Evolutionary conservation across 805 yeast species (phyloP), one percentile per base, ranked within the genome.

Genomic region (Starmerella vitae): DNA sequence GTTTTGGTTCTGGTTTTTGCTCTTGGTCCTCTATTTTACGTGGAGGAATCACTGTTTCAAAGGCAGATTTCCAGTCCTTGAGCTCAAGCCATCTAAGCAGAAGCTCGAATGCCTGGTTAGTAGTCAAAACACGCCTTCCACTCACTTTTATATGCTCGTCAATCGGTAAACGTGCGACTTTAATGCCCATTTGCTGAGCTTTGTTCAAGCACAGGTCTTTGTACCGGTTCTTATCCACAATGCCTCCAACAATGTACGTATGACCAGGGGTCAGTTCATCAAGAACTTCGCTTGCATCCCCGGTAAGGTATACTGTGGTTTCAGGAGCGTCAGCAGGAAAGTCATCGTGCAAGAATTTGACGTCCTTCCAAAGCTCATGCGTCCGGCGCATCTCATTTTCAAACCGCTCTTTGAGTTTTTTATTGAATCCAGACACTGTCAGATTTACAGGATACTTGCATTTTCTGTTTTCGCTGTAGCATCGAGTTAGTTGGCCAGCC

Each of bases 191-290:
- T 42, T 66, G 62, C 47, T 75, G 68, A 1, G 97, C 97, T 58
- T 86, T 91, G 46, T 79, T 69, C 34, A 72, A 67, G 57, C 98
- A 88, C 25, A 88, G 59, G 46, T 68, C 66, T 59, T 83, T 82
- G 62, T 85, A 78, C 50, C 97, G 71, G 43, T 93, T 93, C 58
- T 88, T 88, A 58, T 88, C 98, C 3, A 88, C 97, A 41, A 88
- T 88, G 0, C 97, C 98, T 8, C 98, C 98, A 36, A 88, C 75
- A 31, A 88, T 73, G 50, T 88, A 88, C 0, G 93, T 81, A 55
- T 68, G 65, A 3, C 78, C 81, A 4, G 74, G 72, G 44, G 77
- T 74, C 38, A 88, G 63, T 20, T 65, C 71, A 9, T 69, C 72
- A 26, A 91, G 52, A 18, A 66, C 72, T 6, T 78, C 79, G 7